Evolutionary conservation across 1,284 basidiomycete species (phyloP).

Genomic region (Apiotrichum porosum): DNA sequence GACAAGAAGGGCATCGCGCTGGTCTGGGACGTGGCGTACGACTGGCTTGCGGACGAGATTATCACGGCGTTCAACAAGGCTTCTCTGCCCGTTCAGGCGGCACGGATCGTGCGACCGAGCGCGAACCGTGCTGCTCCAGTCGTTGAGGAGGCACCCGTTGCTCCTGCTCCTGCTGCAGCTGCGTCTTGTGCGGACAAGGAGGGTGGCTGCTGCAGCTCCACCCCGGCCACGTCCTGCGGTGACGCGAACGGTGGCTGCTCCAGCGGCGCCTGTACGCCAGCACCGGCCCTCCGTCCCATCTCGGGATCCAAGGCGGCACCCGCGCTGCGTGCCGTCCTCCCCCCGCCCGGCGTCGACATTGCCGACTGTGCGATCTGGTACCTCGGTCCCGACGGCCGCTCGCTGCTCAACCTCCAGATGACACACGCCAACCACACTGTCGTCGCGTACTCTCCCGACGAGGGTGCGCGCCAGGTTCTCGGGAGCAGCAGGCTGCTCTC

Average conservation of each 20-base stretch:
- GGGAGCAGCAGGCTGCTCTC: slow-evolving; percentile 75
- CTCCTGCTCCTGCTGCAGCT: background rate
- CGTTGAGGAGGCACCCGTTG: background rate
- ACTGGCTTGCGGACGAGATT: slow-evolving; percentile 53
- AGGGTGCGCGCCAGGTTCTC: slow-evolving; percentile 24
- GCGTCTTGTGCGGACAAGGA: background rate
- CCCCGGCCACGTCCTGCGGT: background rate
- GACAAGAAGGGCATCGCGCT: slow-evolving; percentile 53
- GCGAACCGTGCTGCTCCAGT: slow-evolving; percentile 1
- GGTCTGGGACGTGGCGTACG: slow-evolving; percentile 74
- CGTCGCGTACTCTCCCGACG: slow-evolving; percentile 61
- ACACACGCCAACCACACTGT: slow-evolving; percentile 59
- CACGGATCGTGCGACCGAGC: slow-evolving; percentile 27
- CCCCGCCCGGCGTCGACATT: slow-evolving; percentile 37
- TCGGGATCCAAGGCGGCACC: slow-evolving; percentile 21
- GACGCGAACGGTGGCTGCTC: background rate
- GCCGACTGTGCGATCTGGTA: slow-evolving; percentile 61
- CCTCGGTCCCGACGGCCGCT: slow-evolving; percentile 75
- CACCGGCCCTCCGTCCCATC: background rate
- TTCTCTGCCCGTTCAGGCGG: slow-evolving; percentile 28
- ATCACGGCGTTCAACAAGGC: slow-evolving; percentile 18
- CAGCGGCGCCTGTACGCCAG: background rate
- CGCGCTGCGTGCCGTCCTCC: slow-evolving; percentile 35
- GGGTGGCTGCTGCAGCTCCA: background rate
- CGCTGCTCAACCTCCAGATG: slow-evolving; percentile 80